Evolutionary conservation across 306 rosid species (phyloP), one percentile per base, ranked within the genome.

Genomic region (Abrus precatorius): DNA sequence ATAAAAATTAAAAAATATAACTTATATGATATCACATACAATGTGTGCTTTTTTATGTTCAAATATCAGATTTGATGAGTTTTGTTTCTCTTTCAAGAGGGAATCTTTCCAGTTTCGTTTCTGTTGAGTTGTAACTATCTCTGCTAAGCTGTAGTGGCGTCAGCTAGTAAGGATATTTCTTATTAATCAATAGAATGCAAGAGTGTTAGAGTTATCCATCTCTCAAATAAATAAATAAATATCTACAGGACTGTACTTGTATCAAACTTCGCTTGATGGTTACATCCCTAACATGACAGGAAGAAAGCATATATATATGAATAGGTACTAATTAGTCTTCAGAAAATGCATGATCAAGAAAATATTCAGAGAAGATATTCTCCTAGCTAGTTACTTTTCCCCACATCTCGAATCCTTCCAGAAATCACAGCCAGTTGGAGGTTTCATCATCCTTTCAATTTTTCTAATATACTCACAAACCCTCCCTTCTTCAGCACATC

Each of bases 91-190:
- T 43, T 43, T 43, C 47, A 43, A 43, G 55, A 49, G 55, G 13
- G 55, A 12, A 11, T 52, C 5, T 9, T 40, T 77, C 12, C 67
- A 29, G 7, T 53, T 50, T 41, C 27, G 30, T 54, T 62, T 41
- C n/a, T 63, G 73, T 67, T 63, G 47, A 72, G 59, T 44, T 72
- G 48, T 52, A 40, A 33, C 55, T 52, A 55, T 53, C 7, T 55
- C 7, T 29, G 74, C 75, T 77, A 43, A 77, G 67, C 20, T 79
- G 83, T 10, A 45, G 41, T 38, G 20, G 14, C 13, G 76, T 69
- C 63, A 10, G 28, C 9, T 72, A 61, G 74, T 54, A 32, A 41
- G 27, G 55, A 54, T 72, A 28, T 29, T 43, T 29, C 13, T 81
- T 7, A 14, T 10, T 62, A 29, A 40, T 4, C 40, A 20, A 34